Evolutionary conservation across 352 stramenopile species (phyloP).

Genomic region (Vaucheria bursata): DNA sequence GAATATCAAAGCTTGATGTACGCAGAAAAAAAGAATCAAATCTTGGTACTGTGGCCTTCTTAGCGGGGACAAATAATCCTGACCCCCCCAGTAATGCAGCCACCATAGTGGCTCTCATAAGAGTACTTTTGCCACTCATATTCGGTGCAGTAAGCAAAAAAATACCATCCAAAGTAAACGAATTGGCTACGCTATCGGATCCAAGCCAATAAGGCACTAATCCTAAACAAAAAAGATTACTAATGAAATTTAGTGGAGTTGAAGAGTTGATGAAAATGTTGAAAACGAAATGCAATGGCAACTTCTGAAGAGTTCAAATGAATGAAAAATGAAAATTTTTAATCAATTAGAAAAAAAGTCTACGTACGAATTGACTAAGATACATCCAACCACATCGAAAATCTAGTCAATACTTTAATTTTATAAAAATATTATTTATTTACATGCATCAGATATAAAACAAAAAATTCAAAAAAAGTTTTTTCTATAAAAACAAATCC

Average conservation of each 20-base stretch:
- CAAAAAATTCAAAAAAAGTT: too few relatives aligned
- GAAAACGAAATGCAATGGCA: not conserved
- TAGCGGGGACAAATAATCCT: not conserved
- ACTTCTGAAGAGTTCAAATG: too few relatives aligned
- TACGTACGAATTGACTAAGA: too few relatives aligned
- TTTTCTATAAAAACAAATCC: too few relatives aligned
- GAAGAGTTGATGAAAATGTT: not conserved
- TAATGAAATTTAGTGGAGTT: conserved; percentile 2
- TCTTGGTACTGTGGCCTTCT: conserved; percentile 38
- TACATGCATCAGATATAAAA: too few relatives aligned
- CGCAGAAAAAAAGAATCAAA: conserved; percentile 64
- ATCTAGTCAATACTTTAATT: too few relatives aligned
- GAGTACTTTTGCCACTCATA: conserved; percentile 66
- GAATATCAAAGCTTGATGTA: conserved; percentile 61
- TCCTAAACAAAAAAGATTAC: too few relatives aligned
- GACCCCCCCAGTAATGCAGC: conserved; percentile 56
- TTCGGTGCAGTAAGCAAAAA: conserved; percentile 65
- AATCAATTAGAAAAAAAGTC: not conserved
- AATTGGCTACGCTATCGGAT: conserved; percentile 33
- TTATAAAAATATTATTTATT: too few relatives aligned
- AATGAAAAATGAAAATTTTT: not conserved
- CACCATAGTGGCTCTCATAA: conserved; percentile 62
- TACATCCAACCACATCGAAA: too few relatives aligned
- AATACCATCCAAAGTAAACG: conserved; percentile 47
- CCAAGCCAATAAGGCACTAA: conserved; percentile 50